Conservation (phyloP, 306 rosid genomes). For the Prunus mira region DNA sequence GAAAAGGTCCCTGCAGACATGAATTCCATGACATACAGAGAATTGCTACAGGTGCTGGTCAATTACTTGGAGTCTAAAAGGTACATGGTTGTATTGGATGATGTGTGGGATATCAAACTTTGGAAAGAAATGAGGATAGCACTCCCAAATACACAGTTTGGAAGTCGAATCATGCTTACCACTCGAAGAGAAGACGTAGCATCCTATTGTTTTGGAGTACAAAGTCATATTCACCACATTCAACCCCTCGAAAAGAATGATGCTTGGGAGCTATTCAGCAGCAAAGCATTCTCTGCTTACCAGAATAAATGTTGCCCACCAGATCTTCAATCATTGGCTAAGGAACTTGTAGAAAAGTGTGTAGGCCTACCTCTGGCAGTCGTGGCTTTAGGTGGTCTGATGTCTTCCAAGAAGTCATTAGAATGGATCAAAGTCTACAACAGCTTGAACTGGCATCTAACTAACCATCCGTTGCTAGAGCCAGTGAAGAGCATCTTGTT, state of each 20-base stretch:
- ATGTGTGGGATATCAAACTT: conserved; percentile 16
- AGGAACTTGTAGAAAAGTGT: conserved; percentile 9
- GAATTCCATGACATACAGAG: conserved; percentile 8
- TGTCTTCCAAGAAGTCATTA: conserved; percentile 14
- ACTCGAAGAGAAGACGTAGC: conserved; percentile 18
- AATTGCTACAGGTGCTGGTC: conserved; percentile 4
- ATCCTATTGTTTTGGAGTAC: neutral
- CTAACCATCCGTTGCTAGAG: neutral
- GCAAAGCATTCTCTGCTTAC: conserved; percentile 14
- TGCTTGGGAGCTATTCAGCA: conserved; percentile 25
- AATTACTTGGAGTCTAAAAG: conserved; percentile 13
- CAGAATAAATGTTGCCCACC: conserved; percentile 1
- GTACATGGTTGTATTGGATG: conserved; percentile 9
- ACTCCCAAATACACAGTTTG: conserved; percentile 6
- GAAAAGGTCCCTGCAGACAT: conserved; percentile 14
- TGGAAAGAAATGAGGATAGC: conserved; percentile 9
- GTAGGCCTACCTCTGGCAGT: conserved; percentile 23
- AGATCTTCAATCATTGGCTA: conserved; percentile 2
- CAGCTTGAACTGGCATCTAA: conserved; percentile 15
- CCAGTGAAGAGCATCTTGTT: conserved; percentile 13
- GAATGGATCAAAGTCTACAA: conserved; percentile 21
- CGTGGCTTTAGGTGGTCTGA: conserved; percentile 21
- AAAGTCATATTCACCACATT: conserved; percentile 6
- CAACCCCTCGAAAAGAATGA: neutral
- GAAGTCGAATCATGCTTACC: conserved; percentile 26